Percentiles rank a stretch among this genome's conserved stretches.
Conservation (phyloP, 208 protist genomes). For the Vickermania ingenoplastis region DNA sequence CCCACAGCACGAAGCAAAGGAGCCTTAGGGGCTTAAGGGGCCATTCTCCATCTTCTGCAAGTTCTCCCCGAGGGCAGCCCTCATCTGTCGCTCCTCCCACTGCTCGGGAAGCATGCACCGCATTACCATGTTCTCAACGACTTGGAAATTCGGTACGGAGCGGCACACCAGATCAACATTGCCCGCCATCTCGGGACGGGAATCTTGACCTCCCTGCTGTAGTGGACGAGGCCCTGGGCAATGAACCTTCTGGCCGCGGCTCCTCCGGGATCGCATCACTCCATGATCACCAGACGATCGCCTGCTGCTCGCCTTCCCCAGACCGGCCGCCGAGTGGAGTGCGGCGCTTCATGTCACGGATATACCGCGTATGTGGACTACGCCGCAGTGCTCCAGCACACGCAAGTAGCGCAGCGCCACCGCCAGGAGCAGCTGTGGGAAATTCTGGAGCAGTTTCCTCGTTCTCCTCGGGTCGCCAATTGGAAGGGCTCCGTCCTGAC, state of each 20-base stretch:
- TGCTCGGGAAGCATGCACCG: conserved; percentile 12
- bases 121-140: neutral
- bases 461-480: no score
- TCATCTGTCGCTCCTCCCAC: conserved; percentile 2
- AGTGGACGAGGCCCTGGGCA: conserved; percentile 6
- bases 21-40: no score
- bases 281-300: conserved; percentile 1
- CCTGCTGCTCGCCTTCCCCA: neutral
- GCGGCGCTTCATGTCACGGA: neutral
- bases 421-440: no score
- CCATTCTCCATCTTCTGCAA: conserved; percentile 6
- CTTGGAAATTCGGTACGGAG: conserved; percentile 11
- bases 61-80: neutral
- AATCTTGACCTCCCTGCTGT: conserved; percentile 9
- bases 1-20: conserved; percentile 18
- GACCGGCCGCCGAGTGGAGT: neutral
- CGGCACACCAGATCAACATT: conserved; percentile 1
- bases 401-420: no score
- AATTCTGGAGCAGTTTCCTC: no score
- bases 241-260: neutral
- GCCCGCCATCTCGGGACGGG: conserved; percentile 13
- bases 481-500: no score
- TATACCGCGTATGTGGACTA: neutral
- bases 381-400: no score
- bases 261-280: conserved; percentile 5